Base-by-base conservation (phyloP, 768 basidiomycete genomes). In the Boletus eberwhitei region DNA sequence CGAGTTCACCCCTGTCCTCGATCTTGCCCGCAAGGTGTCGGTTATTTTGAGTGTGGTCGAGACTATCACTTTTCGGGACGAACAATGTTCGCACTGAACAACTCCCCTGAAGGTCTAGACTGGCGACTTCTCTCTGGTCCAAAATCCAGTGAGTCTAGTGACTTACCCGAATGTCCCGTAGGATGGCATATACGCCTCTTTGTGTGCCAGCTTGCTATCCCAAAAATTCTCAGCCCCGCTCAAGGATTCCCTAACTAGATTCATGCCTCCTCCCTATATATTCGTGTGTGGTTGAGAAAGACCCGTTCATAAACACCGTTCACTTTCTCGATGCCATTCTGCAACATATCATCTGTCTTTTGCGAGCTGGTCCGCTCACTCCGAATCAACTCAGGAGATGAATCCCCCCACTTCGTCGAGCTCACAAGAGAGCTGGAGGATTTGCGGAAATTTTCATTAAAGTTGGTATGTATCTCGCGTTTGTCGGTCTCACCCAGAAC, bases 341-440 rank as follows among this genome's bases (percentile, higher is more conserved):
- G 4, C 46, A 19, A 49, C 5, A 26, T 26, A 26, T 26, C 5
- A n/a, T n/a, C n/a, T 5, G 5, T 9, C 9, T 29, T 29, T 29
- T 8, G 29, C 29, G 29, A 29, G 12, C 21, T 57, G 6, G 46
- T 36, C 9, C 36, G 17, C 29, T 37, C 48, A 24, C 44, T 53
- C 19, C 48, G 38, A 14, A 21, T 45, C 29, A 26, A 44, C 36
- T 24, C 39, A 21, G 39, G 9, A 17, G 46, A 48, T 12, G 62
- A 62, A 5, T 17, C 35, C 14, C 32, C 55, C 11, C 19, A 51
- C 21, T 46, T 52, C 12, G 12, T 54, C 37, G 65, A 67, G 31
- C 58, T 63, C 37, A 16, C 55, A 31, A 60, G 48, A 56, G 59
- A 68, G 32, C 55, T 68, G 2, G 38, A 60, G 13, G 64, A 68